Percentiles rank a stretch among this genome's conserved stretches.
Conservation (phyloP, 345 rosid genomes). For the Aurinia saxatilis region DNA sequence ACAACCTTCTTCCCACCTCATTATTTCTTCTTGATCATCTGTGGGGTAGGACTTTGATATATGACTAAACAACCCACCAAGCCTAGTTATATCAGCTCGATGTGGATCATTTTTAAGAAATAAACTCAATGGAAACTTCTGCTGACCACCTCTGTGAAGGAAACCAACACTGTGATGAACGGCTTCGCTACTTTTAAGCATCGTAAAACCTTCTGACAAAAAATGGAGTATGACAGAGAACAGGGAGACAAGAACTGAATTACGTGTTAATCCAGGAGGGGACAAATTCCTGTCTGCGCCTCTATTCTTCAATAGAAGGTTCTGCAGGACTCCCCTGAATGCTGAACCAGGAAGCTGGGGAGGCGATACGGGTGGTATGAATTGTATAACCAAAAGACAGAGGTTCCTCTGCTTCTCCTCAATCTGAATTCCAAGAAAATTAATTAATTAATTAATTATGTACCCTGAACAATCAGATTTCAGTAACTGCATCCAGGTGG, state of each 20-base stretch:
- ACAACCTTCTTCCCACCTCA: conserved; percentile 96
- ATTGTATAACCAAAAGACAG: conserved; percentile 86
- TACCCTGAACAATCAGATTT: background rate
- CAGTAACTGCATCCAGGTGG: background rate
- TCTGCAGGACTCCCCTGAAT: conserved; percentile 79
- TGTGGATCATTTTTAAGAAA: conserved; percentile 75
- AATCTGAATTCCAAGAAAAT: conserved; percentile 47
- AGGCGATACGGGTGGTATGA: conserved; percentile 64
- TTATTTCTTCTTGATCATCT: conserved; percentile 59
- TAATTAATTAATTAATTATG: background rate
- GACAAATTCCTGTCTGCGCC: conserved; percentile 79
- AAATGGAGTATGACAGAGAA: conserved; percentile 83
- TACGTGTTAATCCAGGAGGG: conserved; percentile 76
- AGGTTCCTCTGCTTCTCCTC: conserved; percentile 95
- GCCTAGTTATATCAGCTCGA: conserved; percentile 80
- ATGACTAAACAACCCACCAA: conserved; percentile 88
- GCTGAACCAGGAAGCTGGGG: conserved; percentile 89
- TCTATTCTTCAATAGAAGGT: conserved; percentile 73
- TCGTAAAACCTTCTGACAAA: conserved; percentile 78
- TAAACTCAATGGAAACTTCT: conserved; percentile 71
- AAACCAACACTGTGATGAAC: conserved; percentile 49
- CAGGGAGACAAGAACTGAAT: conserved; percentile 83
- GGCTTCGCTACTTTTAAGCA: conserved; percentile 43
- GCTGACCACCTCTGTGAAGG: conserved; percentile 94
- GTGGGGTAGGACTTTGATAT: conserved; percentile 66